These are phyloP conservation scores for Pythium brassicae DNA, from an alignment of 352 stramenopile species.

Conservation along the genomic window DNA sequence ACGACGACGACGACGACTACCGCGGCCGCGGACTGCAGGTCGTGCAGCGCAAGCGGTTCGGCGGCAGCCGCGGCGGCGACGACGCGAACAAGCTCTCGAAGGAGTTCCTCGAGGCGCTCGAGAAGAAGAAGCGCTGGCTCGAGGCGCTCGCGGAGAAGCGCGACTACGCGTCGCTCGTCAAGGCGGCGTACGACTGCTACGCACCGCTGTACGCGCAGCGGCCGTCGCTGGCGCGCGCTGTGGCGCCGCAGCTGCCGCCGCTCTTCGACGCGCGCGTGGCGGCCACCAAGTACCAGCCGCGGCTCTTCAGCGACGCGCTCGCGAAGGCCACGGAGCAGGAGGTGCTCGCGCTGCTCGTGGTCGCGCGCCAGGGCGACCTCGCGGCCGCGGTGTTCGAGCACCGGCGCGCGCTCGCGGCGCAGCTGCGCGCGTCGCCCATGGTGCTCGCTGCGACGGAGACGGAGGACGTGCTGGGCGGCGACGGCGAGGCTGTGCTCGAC, in stretches of 20 bases:
- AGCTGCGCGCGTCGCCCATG: conserved; percentile 17
- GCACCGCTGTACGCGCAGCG: conserved; percentile 44
- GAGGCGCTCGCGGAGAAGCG: conserved; percentile 33
- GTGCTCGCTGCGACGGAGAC: conserved; percentile 18
- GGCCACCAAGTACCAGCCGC: conserved; percentile 44
- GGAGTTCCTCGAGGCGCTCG: conserved; percentile 49
- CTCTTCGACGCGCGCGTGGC: conserved; percentile 17
- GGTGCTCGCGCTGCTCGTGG: conserved; percentile 49
- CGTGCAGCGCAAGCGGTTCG: neutral
- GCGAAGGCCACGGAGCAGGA: conserved; percentile 65
- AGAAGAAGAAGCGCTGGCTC: conserved; percentile 68
- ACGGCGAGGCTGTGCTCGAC: conserved; percentile 14
- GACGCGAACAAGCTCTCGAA: conserved; percentile 27
- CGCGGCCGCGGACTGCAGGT: too few relatives aligned
- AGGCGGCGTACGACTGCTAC: conserved; percentile 60
- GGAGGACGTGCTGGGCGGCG: conserved; percentile 33
- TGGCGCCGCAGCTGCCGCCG: conserved; percentile 5
- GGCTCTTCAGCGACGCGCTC: conserved; percentile 51
- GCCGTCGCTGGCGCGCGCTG: conserved; percentile 5
- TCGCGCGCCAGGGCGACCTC: conserved; percentile 23
- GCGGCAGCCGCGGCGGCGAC: neutral
- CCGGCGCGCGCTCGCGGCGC: conserved; percentile 29
- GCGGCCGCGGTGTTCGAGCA: conserved; percentile 49
- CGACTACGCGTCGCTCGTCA: conserved; percentile 33
- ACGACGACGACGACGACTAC: neutral